phyloP scores from a whole-genome alignment of 1,284 basidiomycete species.

The Amylostereum areolatum region DNA sequence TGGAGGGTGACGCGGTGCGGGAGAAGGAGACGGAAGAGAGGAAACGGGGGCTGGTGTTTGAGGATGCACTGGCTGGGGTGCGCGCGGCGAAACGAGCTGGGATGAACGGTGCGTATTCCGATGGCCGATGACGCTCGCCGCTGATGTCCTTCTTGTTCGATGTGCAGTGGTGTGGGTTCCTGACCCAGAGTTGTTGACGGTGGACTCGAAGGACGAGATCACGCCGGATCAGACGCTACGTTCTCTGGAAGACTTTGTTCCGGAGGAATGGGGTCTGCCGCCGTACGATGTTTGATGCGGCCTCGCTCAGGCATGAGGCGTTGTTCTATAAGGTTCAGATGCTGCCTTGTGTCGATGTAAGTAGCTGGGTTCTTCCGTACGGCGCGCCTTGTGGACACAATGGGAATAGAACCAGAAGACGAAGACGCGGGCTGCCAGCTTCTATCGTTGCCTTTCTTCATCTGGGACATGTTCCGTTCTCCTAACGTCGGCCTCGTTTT shows the following conservation, averaged over 20 bases:
- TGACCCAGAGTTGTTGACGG: conserved; percentile 54
- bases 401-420: too few species aligned
- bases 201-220: conserved; percentile 37
- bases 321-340: too few species aligned
- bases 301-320: too few species aligned
- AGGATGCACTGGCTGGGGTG: conserved; percentile 68
- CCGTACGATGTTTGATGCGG: too few species aligned
- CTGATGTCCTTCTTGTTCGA: background rate
- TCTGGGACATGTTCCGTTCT: too few species aligned
- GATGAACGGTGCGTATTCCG: conserved; percentile 60
- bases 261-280: conserved; percentile 74
- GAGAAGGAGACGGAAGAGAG: conserved; percentile 43
- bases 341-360: too few species aligned
- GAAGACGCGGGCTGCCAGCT: too few species aligned
- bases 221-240: conserved; percentile 46
- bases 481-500: too few species aligned
- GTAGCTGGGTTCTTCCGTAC: too few species aligned
- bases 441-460: too few species aligned
- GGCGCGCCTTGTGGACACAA: too few species aligned
- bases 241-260: conserved; percentile 62
- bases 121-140: background rate
- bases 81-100: conserved; percentile 73
- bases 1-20: conserved; percentile 20
- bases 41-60: conserved; percentile 63
- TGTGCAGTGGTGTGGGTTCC: conserved; percentile 71